Evolutionary conservation across 495 filamentous ascomycete species (phyloP).

Genomic region (Neohortaea acidophila): DNA sequence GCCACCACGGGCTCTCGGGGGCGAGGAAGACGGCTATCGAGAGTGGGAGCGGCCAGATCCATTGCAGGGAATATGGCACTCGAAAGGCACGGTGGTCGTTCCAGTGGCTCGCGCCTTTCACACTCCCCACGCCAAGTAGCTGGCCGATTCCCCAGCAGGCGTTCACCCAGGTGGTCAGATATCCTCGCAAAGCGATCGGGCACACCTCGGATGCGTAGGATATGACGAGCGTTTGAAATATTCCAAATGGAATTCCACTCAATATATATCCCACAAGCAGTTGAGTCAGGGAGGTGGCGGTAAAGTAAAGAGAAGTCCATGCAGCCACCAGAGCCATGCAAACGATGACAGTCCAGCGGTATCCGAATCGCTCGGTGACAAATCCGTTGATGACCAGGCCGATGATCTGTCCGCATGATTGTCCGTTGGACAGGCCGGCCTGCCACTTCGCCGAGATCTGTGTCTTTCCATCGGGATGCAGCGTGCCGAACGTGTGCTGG

Average conservation of each 20-base stretch:
- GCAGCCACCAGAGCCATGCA: conserved; percentile 47
- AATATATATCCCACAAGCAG: conserved; percentile 59
- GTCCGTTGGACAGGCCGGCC: conserved; percentile 57
- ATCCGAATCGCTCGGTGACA: conserved; percentile 58
- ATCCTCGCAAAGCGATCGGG: conserved; percentile 28
- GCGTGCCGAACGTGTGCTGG: conserved; percentile 54
- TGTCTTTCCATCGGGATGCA: conserved; percentile 32
- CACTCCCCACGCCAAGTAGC: conserved; percentile 21
- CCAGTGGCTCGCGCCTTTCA: conserved; percentile 26
- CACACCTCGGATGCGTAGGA: conserved; percentile 64
- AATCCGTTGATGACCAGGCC: conserved; percentile 60
- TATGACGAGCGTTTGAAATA: conserved; percentile 47
- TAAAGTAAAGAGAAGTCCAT: conserved; percentile 62
- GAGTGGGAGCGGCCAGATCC: conserved; percentile 27
- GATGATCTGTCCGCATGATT: conserved; percentile 50
- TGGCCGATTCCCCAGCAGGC: conserved; percentile 26
- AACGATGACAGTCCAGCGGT: conserved; percentile 44
- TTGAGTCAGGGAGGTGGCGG: conserved; percentile 49
- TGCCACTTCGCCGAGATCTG: conserved; percentile 63
- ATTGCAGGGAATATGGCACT: conserved; percentile 25
- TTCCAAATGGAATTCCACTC: conserved; percentile 62
- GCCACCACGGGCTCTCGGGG: conserved; percentile 26
- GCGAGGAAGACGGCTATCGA: conserved; percentile 21
- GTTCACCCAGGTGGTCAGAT: conserved; percentile 30
- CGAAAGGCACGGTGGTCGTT: conserved; percentile 16